phyloP scores from a whole-genome alignment of 345 rosid species.

The Gossypium bickii region DNA sequence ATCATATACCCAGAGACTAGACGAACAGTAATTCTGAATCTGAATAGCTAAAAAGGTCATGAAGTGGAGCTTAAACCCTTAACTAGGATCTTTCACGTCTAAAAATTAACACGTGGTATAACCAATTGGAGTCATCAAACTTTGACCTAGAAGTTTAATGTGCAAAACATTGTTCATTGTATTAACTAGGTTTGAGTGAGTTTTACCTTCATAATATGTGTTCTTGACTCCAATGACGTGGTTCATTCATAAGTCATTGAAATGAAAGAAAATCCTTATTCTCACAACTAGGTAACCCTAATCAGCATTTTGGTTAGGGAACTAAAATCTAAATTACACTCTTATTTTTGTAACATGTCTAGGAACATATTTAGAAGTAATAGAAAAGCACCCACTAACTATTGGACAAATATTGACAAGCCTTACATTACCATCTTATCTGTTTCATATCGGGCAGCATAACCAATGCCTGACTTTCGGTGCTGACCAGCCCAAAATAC shows the following conservation, averaged over 20 bases:
- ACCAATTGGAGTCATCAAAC: background rate
- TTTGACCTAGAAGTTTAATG: background rate
- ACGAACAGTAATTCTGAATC: background rate
- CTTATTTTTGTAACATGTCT: background rate
- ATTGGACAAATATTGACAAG: background rate
- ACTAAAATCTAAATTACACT: constrained; percentile 7
- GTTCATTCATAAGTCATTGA: background rate
- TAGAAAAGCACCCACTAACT: background rate
- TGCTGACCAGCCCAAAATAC: constrained; percentile 97
- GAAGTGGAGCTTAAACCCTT: background rate
- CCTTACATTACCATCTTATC: constrained; percentile 74
- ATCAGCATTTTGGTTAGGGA: background rate
- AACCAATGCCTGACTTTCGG: constrained; percentile 90
- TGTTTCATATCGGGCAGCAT: constrained; percentile 85
- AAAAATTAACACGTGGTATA: background rate
- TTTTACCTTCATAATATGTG: constrained; percentile 7
- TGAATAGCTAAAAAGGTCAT: background rate
- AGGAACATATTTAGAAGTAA: background rate
- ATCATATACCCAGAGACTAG: background rate
- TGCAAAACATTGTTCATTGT: background rate
- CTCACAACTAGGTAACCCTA: background rate
- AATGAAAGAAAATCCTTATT: background rate
- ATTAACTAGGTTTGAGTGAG: background rate
- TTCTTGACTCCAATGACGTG: background rate
- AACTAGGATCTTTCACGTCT: background rate